Base-by-base conservation (phyloP, 257 asterid genomes). In the Solanum phureja region DNA sequence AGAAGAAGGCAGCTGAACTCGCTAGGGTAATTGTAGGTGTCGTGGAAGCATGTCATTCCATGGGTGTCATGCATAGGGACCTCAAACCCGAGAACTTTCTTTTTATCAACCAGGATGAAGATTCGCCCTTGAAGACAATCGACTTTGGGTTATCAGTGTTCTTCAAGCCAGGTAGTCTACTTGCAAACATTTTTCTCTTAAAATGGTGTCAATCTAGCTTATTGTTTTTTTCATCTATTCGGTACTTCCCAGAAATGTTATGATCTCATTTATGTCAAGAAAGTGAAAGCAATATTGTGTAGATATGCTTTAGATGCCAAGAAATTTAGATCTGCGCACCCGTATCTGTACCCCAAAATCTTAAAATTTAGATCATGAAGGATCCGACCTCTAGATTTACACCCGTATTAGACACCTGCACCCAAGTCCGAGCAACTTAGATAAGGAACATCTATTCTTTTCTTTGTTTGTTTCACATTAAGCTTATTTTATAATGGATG, bases 41-140 rank as follows among this genome's bases (percentile, higher is more conserved):
- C 37, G 94, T 96, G 11, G 94, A 96, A 87, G 90, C 95, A 13
- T 95, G 98, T 66, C 99, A 95, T 86, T 96, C 99, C 31, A 86
- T 96, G 86, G 99, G 99, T 21, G 99, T 95, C 58, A 93, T 96
- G 97, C 98, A 96, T 85, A 85, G 99, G 76, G 99, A 96, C 84
- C 92, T 95, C 84, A 96, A 96, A 92, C 98, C 98, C 1, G 99
- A 95, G 93, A 96, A 96, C 86, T 96, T 96, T 71, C 93, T 96
- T 18, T 94, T 95, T 86, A 92, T 93, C 7, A 86, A 91, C 42
- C 92, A 89, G 87, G 92, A 91, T 77, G 99, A 96, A 93, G 96
- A 95, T 82, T 91, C 99, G 0, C 92, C 94, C 0, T 89, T 96
- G 56, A 94, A 93, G 92, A 89, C 98, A 11, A 95, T 96, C 18